Evolutionary conservation across 2,329 filamentous ascomycete species (phyloP).

Genomic region (Penicillium sp.): DNA sequence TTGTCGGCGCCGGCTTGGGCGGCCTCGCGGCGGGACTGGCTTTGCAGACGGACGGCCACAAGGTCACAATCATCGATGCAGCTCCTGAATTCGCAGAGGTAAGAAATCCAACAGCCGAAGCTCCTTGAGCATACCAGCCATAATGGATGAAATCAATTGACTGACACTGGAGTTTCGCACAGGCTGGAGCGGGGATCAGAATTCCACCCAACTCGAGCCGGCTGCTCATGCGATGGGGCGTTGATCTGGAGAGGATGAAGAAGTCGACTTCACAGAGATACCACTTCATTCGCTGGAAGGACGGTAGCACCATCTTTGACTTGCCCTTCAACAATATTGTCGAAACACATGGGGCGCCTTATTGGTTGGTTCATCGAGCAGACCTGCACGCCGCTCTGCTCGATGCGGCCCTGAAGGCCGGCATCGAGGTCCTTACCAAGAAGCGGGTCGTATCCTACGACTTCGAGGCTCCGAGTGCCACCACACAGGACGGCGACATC

Average conservation of each 20-base stretch:
- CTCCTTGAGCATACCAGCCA: neutral
- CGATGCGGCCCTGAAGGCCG: slow-evolving; percentile 39
- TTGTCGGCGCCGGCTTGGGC: neutral
- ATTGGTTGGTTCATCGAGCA: slow-evolving; percentile 51
- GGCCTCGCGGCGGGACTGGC: slow-evolving; percentile 8
- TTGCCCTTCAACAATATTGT: slow-evolving; percentile 23
- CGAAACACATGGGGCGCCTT: slow-evolving; percentile 36
- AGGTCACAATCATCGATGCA: slow-evolving; percentile 13
- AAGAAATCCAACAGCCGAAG: neutral
- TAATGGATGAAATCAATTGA: neutral
- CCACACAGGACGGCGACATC: slow-evolving; percentile 5
- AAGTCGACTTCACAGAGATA: slow-evolving; percentile 27
- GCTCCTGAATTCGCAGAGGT: slow-evolving; percentile 14
- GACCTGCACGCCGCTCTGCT: slow-evolving; percentile 49
- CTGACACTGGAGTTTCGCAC: neutral
- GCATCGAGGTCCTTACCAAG: slow-evolving; percentile 34
- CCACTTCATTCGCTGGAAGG: slow-evolving; percentile 29
- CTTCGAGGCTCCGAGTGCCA: slow-evolving; percentile 26
- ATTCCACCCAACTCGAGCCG: slow-evolving; percentile 33
- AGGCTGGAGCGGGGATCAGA: slow-evolving; percentile 37
- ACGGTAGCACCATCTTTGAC: slow-evolving; percentile 27
- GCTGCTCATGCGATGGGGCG: slow-evolving; percentile 30
- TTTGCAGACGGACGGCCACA: slow-evolving; percentile 11
- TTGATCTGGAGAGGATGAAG: slow-evolving; percentile 27
- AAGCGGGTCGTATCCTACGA: slow-evolving; percentile 26